phyloP scores from a whole-genome alignment of 2,329 filamentous ascomycete genomes.

The Acrodontium crateriforme region DNA sequence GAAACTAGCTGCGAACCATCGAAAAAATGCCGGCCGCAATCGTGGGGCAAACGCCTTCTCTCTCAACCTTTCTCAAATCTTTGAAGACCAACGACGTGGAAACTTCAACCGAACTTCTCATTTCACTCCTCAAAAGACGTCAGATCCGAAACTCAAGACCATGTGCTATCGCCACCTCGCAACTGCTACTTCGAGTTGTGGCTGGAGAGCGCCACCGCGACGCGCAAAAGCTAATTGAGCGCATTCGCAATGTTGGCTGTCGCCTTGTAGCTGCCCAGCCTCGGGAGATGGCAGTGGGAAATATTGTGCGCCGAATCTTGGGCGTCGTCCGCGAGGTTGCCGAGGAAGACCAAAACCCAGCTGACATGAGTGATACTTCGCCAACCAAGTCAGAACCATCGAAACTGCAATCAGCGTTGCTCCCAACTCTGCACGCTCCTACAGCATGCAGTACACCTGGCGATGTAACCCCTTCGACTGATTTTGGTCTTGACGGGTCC shows the following conservation, averaged over 20 bases:
- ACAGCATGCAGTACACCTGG: background rate
- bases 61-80: constrained; percentile 66
- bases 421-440: background rate
- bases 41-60: constrained; percentile 51
- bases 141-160: constrained; percentile 80
- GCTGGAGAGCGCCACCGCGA: constrained; percentile 66
- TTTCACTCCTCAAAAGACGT: constrained; percentile 75
- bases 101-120: constrained; percentile 67
- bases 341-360: constrained; percentile 55
- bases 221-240: constrained; percentile 63
- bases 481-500: background rate
- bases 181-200: constrained; percentile 76
- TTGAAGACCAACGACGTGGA: constrained; percentile 65
- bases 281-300: constrained; percentile 81
- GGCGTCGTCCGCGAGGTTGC: constrained; percentile 86
- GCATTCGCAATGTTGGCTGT: constrained; percentile 65
- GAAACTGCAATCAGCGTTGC: background rate
- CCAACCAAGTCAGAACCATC: constrained; percentile 28
- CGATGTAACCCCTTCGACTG: background rate
- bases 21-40: constrained; percentile 43
- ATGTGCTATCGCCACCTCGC: constrained; percentile 82
- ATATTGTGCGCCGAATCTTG: constrained; percentile 81
- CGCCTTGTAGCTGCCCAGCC: constrained; percentile 73
- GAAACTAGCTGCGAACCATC: too few relatives aligned
- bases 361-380: constrained; percentile 44